phyloP scores from a whole-genome alignment of 2,329 filamentous ascomycete species.

The Curvularia lunata region DNA sequence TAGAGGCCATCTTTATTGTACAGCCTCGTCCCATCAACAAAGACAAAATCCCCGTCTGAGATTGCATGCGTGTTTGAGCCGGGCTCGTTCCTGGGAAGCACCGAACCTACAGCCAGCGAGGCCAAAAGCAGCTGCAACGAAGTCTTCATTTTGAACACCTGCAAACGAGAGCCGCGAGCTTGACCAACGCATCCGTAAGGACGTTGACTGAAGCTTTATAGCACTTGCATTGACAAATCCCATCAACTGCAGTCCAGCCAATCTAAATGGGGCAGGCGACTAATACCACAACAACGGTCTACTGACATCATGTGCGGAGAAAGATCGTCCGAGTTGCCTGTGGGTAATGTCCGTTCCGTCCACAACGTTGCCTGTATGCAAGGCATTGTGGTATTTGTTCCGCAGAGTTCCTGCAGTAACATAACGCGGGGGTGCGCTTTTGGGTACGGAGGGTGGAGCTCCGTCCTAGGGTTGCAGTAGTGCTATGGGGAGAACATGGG shows the following conservation, averaged over 20 bases:
- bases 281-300: neutral
- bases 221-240: neutral
- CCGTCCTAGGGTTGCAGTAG: neutral
- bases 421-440: neutral
- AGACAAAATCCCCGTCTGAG: constrained; percentile 45
- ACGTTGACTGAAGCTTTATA: constrained; percentile 15
- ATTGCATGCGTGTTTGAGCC: constrained; percentile 20
- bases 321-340: constrained; percentile 7
- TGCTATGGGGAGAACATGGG: neutral
- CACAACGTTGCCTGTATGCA: neutral
- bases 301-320: constrained; percentile 17
- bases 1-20: constrained; percentile 45
- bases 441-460: neutral
- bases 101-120: constrained; percentile 20
- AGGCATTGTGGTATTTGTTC: constrained; percentile 1
- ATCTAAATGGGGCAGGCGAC: neutral
- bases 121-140: constrained; percentile 20
- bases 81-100: constrained; percentile 9
- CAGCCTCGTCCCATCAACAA: constrained; percentile 44
- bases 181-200: neutral
- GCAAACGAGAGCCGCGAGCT: neutral
- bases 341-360: constrained; percentile 6
- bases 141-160: constrained; percentile 18
- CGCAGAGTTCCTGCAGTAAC: neutral
- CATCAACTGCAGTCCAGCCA: constrained; percentile 6